phyloP scores from a whole-genome alignment of 2,329 filamentous ascomycete genomes.

The Uncinocarpus reesii region DNA sequence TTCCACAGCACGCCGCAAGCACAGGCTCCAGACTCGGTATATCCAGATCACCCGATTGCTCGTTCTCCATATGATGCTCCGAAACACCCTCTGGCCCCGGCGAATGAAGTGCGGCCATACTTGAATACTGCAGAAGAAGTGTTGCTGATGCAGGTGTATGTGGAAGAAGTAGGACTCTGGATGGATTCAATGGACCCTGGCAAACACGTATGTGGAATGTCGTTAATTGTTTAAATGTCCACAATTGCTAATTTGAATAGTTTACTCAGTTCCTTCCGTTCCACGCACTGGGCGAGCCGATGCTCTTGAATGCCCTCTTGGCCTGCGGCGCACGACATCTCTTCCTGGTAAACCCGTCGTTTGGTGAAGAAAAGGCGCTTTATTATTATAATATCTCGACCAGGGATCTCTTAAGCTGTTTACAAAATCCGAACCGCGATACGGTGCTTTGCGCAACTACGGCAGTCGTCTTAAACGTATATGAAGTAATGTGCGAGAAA shows the following conservation, averaged over 20 bases:
- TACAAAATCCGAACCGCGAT: conserved; percentile 78
- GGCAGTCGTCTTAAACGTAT: conserved; percentile 80
- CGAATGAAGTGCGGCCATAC: conserved; percentile 47
- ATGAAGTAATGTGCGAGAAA: conserved; percentile 81
- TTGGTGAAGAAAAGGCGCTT: conserved; percentile 65
- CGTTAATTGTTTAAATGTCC: conserved; percentile 15
- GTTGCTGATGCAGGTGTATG: conserved; percentile 82
- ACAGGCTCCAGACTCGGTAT: conserved; percentile 22
- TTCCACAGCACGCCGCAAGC: conserved; percentile 22
- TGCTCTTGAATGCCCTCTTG: conserved; percentile 79
- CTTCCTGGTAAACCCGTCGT: conserved; percentile 57
- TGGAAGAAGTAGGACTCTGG: conserved; percentile 82
- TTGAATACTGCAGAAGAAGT: conserved; percentile 68
- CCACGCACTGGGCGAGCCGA: conserved; percentile 67
- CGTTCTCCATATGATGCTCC: conserved; percentile 29
- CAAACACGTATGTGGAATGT: conserved; percentile 52
- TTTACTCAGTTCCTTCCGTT: conserved; percentile 79
- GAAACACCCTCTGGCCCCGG: conserved; percentile 32
- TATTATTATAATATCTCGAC: conserved; percentile 82
- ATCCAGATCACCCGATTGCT: conserved; percentile 27
- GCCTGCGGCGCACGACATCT: conserved; percentile 81
- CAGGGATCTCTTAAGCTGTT: conserved; percentile 59
- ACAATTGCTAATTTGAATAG: conserved; percentile 25
- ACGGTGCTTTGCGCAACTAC: conserved; percentile 76
- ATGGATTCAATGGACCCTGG: conserved; percentile 83